Evolutionary conservation across 164 flowering plant genomes (phyloP).

Genomic region (Aristolochia fimbriata): DNA sequence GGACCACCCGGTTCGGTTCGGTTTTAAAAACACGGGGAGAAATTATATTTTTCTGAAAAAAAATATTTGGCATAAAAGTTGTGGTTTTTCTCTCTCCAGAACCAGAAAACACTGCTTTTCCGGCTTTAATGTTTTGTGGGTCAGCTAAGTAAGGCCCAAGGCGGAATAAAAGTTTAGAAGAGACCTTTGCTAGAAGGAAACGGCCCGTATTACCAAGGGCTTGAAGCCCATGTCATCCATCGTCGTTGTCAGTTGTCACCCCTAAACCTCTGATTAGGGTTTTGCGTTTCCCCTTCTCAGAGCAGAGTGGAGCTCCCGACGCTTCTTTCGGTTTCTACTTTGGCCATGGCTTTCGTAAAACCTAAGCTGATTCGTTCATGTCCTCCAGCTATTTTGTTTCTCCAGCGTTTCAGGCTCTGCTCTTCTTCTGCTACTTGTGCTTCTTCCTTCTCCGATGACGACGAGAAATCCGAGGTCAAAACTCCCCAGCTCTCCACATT

Average conservation of each 20-base stretch:
- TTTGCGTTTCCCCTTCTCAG: not conserved
- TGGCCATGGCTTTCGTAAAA: constrained; percentile 8
- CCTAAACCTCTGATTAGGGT: not conserved
- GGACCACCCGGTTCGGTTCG: no score
- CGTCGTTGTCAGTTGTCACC: not conserved
- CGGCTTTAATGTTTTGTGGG: no score
- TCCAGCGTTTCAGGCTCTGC: constrained; percentile 9
- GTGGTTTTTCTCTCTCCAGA: no score
- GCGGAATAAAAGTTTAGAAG: no score
- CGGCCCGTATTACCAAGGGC: not conserved
- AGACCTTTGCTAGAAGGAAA: not conserved
- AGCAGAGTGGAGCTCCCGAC: not conserved
- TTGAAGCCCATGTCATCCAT: not conserved
- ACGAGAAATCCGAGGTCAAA: not conserved
- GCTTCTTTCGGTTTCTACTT: not conserved
- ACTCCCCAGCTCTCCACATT: constrained; percentile 13
- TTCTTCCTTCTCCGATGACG: constrained; percentile 7
- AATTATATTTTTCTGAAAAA: no score
- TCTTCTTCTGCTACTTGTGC: constrained; percentile 23
- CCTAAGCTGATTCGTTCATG: not conserved
- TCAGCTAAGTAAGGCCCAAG: no score
- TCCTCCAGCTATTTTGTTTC: not conserved
- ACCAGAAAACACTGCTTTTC: no score
- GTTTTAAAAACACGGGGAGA: no score
- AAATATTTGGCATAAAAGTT: no score